phyloP scores from a whole-genome alignment of 2,329 filamentous ascomycete species.

The Xylaria sp. region DNA sequence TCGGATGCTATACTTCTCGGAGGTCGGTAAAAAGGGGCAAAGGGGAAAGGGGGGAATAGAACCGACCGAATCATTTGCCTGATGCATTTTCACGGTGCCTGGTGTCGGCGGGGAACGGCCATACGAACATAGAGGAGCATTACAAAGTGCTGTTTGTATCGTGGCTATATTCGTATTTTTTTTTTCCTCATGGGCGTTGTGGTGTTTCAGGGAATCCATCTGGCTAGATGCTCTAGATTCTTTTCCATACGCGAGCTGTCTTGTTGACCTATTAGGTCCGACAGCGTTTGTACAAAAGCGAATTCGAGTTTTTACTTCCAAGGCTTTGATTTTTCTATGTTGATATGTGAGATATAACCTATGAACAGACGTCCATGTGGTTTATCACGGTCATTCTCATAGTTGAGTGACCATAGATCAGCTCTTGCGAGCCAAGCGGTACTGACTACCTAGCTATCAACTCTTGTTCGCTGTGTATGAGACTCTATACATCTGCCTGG shows the following conservation, averaged over 20 bases:
- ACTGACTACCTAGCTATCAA: background rate
- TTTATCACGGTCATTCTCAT: no score
- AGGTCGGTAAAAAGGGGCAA: no score
- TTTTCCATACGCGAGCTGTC: no score
- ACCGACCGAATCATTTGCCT: background rate
- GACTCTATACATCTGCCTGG: background rate
- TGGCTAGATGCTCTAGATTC: background rate
- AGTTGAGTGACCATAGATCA: background rate
- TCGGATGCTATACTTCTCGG: background rate
- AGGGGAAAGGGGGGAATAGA: background rate
- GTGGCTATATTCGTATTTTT: conserved; percentile 2
- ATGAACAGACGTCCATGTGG: background rate
- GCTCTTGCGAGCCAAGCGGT: background rate
- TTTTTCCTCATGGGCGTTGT: conserved; percentile 1
- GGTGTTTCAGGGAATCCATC: conserved; percentile 1
- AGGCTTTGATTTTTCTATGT: background rate
- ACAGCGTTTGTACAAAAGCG: background rate
- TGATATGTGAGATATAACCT: background rate
- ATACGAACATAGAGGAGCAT: conserved; percentile 22
- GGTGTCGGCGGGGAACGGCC: conserved; percentile 13
- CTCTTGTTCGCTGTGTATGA: background rate
- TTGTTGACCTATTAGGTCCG: background rate
- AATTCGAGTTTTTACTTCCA: background rate
- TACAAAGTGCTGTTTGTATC: conserved; percentile 4
- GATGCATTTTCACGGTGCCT: conserved; percentile 27